Percentiles rank a stretch among this genome's conserved stretches.
These are phyloP conservation scores for Borovskyia barvae DNA, from an alignment of 208 protist genomes.

Conservation along the genomic window DNA sequence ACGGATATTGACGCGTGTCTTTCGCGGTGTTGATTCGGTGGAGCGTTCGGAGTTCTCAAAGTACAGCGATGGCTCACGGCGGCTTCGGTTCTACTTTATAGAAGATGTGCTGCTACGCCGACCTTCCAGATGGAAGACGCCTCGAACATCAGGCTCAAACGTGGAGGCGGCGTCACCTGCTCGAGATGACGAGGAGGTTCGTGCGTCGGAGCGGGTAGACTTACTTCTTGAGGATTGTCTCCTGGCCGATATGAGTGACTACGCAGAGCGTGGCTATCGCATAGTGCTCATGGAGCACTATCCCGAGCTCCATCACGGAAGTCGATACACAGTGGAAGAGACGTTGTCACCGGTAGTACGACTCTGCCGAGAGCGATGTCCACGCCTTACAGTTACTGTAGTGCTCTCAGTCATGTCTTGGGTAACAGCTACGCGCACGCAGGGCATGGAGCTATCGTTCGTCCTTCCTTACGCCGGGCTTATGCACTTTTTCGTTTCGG, in stretches of 20 bases:
- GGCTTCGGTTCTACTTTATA: conserved; percentile 73
- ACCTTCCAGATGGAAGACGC: not conserved
- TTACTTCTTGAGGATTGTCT: conserved; percentile 12
- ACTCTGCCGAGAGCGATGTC: conserved; percentile 23
- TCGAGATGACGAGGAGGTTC: not conserved
- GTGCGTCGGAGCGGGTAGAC: not conserved
- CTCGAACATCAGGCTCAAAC: too few species aligned
- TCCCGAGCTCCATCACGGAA: conserved; percentile 77
- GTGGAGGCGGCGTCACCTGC: not conserved
- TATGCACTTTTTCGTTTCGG: conserved; percentile 49
- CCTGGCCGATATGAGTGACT: conserved; percentile 20
- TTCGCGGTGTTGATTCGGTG: conserved; percentile 25
- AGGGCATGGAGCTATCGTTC: conserved; percentile 43
- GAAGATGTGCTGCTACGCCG: conserved; percentile 49
- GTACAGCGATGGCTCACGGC: conserved; percentile 56
- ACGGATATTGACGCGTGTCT: conserved; percentile 72
- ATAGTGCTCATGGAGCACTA: conserved; percentile 83
- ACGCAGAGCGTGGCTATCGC: conserved; percentile 60
- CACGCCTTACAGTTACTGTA: conserved; percentile 47
- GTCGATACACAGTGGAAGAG: conserved; percentile 29
- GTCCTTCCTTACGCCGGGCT: conserved; percentile 63
- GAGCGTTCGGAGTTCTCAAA: conserved; percentile 24
- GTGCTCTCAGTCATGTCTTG: conserved; percentile 77
- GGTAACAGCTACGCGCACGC: conserved; percentile 38
- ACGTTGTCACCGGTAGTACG: conserved; percentile 43